phyloP scores from a whole-genome alignment of 805 yeast species.

The Wickerhamomyces queroliae region DNA sequence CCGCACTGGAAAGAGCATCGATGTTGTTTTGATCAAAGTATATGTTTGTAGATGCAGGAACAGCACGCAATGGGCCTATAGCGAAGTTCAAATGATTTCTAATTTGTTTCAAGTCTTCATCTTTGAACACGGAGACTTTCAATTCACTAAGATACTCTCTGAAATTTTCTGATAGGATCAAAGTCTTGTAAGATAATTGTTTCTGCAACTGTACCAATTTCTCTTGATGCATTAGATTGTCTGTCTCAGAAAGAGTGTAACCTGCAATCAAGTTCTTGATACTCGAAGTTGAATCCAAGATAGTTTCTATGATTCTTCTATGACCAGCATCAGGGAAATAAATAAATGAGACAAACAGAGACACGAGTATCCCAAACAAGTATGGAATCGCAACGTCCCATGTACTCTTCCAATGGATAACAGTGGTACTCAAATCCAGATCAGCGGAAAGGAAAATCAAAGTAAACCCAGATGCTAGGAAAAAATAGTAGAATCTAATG shows the following conservation, averaged over 20 bases:
- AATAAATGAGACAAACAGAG: constrained; percentile 27
- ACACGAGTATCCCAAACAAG: constrained; percentile 34
- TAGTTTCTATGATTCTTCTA: constrained; percentile 21
- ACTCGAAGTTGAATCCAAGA: constrained; percentile 19
- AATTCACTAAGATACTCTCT: constrained; percentile 38
- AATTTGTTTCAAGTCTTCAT: constrained; percentile 25
- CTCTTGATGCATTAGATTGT: constrained; percentile 10
- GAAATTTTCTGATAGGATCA: constrained; percentile 32
- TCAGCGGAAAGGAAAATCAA: constrained; percentile 27
- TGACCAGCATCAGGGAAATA: constrained; percentile 39
- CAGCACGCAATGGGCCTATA: constrained; percentile 33
- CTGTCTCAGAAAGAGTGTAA: constrained; percentile 3
- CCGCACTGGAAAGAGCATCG: neutral
- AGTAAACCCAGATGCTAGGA: constrained; percentile 29
- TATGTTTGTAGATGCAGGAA: constrained; percentile 26
- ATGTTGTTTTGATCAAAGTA: constrained; percentile 3
- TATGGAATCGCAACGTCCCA: constrained; percentile 42
- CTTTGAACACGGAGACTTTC: constrained; percentile 29
- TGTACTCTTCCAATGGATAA: constrained; percentile 26
- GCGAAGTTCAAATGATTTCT: constrained; percentile 38
- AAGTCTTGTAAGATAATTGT: constrained; percentile 24
- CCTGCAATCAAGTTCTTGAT: constrained; percentile 21
- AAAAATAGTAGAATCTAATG: constrained; percentile 33
- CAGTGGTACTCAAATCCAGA: constrained; percentile 21
- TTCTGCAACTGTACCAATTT: constrained; percentile 20